These are phyloP conservation scores for Pelargonium myrrhifolium DNA, from an alignment of 441 rosid genomes.

Conservation along the genomic window DNA sequence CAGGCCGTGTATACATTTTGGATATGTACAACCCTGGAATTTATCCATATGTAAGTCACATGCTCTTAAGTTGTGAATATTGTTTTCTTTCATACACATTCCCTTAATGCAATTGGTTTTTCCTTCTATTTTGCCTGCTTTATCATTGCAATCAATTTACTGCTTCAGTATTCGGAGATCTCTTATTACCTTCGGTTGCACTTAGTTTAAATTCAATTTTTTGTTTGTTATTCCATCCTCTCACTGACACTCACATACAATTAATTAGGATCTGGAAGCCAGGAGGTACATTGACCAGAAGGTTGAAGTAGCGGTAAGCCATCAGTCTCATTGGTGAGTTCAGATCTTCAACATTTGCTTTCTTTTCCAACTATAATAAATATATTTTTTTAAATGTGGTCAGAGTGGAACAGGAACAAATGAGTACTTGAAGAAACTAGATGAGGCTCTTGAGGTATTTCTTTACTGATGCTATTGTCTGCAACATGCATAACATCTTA, in stretches of 20 bases:
- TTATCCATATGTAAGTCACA: slow-evolving; percentile 73
- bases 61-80: neutral
- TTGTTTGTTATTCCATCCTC: neutral
- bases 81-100: slow-evolving; percentile 7
- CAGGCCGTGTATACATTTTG: slow-evolving; percentile 77
- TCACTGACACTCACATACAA: neutral
- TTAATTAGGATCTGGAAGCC: slow-evolving; percentile 60
- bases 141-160: slow-evolving; percentile 3
- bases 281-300: slow-evolving; percentile 65
- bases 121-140: slow-evolving; percentile 3
- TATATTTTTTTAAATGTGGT: slow-evolving; percentile 18
- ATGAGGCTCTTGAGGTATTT: slow-evolving; percentile 76
- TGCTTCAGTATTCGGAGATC: neutral
- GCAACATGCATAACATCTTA: neutral
- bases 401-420: slow-evolving; percentile 80
- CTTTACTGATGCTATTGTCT: slow-evolving; percentile 15
- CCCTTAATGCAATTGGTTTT: neutral
- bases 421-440: slow-evolving; percentile 65
- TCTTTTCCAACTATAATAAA: slow-evolving; percentile 5
- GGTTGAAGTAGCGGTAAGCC: slow-evolving; percentile 68
- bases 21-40: slow-evolving; percentile 87
- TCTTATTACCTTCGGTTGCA: neutral
- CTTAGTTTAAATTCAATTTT: neutral
- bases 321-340: slow-evolving; percentile 10
- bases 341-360: slow-evolving; percentile 8